phyloP scores from a whole-genome alignment of 2,329 filamentous ascomycete species.

The Chrysosporium keratinophilum region DNA sequence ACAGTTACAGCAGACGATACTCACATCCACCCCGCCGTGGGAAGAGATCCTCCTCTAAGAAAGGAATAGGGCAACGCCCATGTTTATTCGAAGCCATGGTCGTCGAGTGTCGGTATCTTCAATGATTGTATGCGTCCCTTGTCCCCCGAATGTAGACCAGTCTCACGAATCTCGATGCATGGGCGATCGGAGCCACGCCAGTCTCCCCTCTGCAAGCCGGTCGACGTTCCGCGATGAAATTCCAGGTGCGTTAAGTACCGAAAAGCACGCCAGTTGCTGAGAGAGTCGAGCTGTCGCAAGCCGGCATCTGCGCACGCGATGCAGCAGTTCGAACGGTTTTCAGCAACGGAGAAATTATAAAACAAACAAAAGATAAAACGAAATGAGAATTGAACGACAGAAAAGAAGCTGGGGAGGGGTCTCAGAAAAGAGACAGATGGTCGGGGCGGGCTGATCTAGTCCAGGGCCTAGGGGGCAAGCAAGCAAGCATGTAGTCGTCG shows the following conservation, averaged over 20 bases:
- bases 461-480: background rate
- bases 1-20: slow-evolving; percentile 34
- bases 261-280: background rate
- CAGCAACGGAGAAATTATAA: background rate
- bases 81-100: slow-evolving; percentile 10
- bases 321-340: background rate
- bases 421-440: background rate
- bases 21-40: slow-evolving; percentile 54
- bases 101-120: background rate
- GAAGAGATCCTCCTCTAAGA: slow-evolving; percentile 55
- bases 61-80: slow-evolving; percentile 57
- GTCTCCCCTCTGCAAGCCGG: background rate
- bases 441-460: background rate
- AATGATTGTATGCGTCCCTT: slow-evolving; percentile 1
- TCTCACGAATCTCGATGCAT: slow-evolving; percentile 3
- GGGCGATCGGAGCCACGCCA: background rate
- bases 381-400: background rate
- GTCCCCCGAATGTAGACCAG: background rate
- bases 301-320: slow-evolving; percentile 1
- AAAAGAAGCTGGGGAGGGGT: background rate
- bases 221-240: background rate
- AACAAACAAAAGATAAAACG: background rate
- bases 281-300: background rate
- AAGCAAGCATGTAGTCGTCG: too few species aligned
- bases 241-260: background rate